Base-by-base conservation (phyloP, 768 basidiomycete species). In the Suillus subalutaceus region DNA sequence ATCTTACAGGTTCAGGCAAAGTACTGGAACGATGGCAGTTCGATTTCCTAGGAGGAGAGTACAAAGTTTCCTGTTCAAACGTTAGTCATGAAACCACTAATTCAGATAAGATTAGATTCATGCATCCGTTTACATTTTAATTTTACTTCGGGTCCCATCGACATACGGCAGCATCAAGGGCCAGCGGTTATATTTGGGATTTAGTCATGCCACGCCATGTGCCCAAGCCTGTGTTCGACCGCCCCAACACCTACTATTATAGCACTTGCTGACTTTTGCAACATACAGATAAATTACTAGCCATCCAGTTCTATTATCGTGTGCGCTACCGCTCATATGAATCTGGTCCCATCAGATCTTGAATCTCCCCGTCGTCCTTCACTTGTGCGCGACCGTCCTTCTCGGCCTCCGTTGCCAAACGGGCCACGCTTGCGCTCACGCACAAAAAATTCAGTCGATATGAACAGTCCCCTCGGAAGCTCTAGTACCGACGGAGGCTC, bases 391-490 rank as follows among this genome's bases (percentile, higher is more conserved):
- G 74, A 77, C 67, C 70, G 76, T 3, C 76, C 76, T 1, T 12
- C 57, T 0, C 68, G 75, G 12, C 48, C 70, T 0, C 75, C 75
- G 0, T 64, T 62, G 9, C 64, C 64, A 20, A 32, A 64, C n/a
- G 75, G 75, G 0, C 75, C 75, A 0, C 65, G 75, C 2, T 66
- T 69, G 43, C 72, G 68, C 23, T 67, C 71, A 0, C 67, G 62
- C 16, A 62, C 58, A 40, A 73, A 69, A 53, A 63, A 62, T 26
- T 67, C 71, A 0, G 4, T 64, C 6, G 73, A 74, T 44, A 59
- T 68, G 23, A 52, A 50, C 30, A 64, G 60, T n/a, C 58, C 63
- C 10, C 53, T 38, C 18, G 57, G 63, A 20, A 62, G 58, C 55
- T 57, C 67, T 35, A 30, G 50, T 16, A 52, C 58, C 16, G 68